Evolutionary conservation across 768 basidiomycete genomes (phyloP).

Genomic region (Xanthoconium stramineum): DNA sequence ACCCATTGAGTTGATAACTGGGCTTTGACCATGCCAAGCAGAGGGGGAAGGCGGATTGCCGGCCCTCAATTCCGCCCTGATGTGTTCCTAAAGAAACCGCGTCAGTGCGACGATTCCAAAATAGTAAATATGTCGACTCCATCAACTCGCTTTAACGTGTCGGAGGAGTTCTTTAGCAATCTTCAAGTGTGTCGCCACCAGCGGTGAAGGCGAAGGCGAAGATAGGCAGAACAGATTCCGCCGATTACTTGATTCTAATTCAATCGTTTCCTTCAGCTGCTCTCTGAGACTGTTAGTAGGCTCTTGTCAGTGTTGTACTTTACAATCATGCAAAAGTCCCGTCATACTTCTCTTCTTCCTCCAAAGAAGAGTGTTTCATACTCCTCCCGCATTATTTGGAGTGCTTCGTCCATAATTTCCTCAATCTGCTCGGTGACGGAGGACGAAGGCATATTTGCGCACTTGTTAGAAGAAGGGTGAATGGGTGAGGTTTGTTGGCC

Average conservation of each 20-base stretch:
- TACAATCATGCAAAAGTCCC: not conserved
- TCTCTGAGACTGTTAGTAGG: constrained; percentile 6
- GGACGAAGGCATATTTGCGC: constrained; percentile 6
- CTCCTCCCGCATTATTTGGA: not conserved
- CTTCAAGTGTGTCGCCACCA: not conserved
- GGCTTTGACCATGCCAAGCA: not conserved
- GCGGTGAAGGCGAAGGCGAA: constrained; percentile 2
- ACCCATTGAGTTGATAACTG: no score
- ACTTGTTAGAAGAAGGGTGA: not conserved
- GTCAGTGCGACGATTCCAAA: not conserved
- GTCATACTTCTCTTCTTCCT: constrained; percentile 2
- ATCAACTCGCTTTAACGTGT: constrained; percentile 3
- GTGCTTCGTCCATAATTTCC: not conserved
- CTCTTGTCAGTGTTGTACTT: not conserved
- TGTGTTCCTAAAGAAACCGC: not conserved
- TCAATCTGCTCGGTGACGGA: not conserved
- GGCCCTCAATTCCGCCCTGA: not conserved
- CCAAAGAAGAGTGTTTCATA: not conserved
- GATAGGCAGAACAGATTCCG: not conserved
- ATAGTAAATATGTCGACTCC: not conserved
- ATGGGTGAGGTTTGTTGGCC: no score
- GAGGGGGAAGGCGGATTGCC: not conserved
- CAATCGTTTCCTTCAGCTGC: not conserved
- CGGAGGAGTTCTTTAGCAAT: constrained; percentile 3
- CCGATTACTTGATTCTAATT: not conserved